A percentile compares a stretch with the other conserved stretches of the same genome.
These are phyloP conservation scores for Amanita molliuscula DNA, from an alignment of 768 basidiomycete genomes.

Conservation along the genomic window DNA sequence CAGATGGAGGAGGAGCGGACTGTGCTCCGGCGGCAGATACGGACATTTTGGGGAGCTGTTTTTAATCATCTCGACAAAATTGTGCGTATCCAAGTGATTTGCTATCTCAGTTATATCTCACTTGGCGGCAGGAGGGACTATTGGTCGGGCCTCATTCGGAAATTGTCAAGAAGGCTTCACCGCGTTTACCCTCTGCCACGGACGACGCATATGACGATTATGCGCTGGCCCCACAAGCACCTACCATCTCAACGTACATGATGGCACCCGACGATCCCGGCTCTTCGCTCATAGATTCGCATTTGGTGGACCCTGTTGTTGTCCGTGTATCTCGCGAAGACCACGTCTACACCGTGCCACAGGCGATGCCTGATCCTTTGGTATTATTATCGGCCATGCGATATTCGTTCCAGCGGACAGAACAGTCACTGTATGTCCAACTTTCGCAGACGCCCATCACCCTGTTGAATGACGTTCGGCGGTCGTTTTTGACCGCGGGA, in stretches of 20 bases:
- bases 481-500: slow-evolving; percentile 43
- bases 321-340: neutral
- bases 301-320: neutral
- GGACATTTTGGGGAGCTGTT: slow-evolving; percentile 56
- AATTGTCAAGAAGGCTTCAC: slow-evolving; percentile 36
- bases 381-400: slow-evolving; percentile 37
- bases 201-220: slow-evolving; percentile 40
- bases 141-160: slow-evolving; percentile 18
- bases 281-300: neutral
- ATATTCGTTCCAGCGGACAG: slow-evolving; percentile 44
- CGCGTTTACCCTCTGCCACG: slow-evolving; percentile 41
- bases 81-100: slow-evolving; percentile 23
- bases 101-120: neutral
- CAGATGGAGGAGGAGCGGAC: slow-evolving; percentile 33
- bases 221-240: slow-evolving; percentile 9
- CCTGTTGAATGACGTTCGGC: slow-evolving; percentile 52
- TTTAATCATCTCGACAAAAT: slow-evolving; percentile 50
- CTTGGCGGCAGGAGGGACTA: slow-evolving; percentile 29
- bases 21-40: slow-evolving; percentile 48
- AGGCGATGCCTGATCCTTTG: neutral
- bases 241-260: slow-evolving; percentile 5
- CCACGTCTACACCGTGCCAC: neutral
- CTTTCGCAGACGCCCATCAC: slow-evolving; percentile 34
- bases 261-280: neutral
- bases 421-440: slow-evolving; percentile 49